These are phyloP conservation scores for Verticillium nubilum DNA, from an alignment of 2,329 filamentous ascomycete genomes.

Conservation along the genomic window DNA sequence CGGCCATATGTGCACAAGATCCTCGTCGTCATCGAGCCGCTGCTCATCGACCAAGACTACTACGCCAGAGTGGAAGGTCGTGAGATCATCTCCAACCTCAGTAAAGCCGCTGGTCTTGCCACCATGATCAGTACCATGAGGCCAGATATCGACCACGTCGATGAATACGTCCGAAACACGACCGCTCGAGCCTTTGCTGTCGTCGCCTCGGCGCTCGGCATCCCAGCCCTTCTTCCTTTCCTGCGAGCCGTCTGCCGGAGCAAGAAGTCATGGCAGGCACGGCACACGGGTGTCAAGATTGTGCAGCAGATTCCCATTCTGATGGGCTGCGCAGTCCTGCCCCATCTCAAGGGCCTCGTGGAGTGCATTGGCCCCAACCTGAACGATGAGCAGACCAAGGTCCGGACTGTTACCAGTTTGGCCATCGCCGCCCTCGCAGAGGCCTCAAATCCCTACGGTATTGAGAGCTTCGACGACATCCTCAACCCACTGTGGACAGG, in stretches of 20 bases:
- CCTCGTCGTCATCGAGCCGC: constrained; percentile 94
- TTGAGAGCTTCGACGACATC: constrained; percentile 97
- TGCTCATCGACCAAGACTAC: constrained; percentile 98
- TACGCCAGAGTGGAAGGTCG: constrained; percentile 97
- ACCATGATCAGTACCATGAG: constrained; percentile 99
- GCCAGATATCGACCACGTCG: constrained; percentile 96
- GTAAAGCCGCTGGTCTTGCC: constrained; percentile 91
- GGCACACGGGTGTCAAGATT: constrained; percentile 98
- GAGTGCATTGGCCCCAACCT: constrained; percentile 95
- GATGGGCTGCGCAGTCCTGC: constrained; percentile 95
- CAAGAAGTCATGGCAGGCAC: constrained; percentile 98
- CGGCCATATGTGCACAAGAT: constrained; percentile 98
- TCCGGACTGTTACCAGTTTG: constrained; percentile 90
- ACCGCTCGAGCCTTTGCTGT: constrained; percentile 96
- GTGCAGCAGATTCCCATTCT: constrained; percentile 98
- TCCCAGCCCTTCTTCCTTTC: constrained; percentile 91
- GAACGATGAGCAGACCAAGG: constrained; percentile 97
- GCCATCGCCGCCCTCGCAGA: constrained; percentile 93
- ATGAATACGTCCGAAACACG: constrained; percentile 97
- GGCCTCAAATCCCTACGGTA: constrained; percentile 96
- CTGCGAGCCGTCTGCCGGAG: constrained; percentile 91
- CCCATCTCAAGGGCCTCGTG: constrained; percentile 90
- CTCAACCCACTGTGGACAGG: constrained; percentile 96
- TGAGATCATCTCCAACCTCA: constrained; percentile 97
- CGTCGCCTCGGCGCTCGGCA: constrained; percentile 91